Evolutionary conservation across 1,284 basidiomycete genomes (phyloP), one percentile per base, ranked within the genome.

Genomic region (Ceratobasidium sp.): DNA sequence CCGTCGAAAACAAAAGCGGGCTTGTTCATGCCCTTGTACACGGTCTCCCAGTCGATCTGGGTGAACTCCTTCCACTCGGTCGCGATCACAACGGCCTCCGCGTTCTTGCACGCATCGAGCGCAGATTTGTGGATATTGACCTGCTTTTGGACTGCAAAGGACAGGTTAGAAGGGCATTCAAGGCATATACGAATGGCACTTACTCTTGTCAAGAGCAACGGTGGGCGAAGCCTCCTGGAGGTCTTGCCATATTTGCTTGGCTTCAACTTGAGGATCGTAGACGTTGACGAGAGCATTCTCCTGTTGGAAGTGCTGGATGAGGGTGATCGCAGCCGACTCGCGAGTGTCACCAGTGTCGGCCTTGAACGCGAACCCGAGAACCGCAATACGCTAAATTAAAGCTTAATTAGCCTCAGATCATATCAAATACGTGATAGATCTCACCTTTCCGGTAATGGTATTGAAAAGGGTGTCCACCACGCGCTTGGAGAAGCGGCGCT

Each of bases 11-110:
- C 87, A 80, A 97, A 96, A 11, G 95, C 95, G 43, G 97, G 97
- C 86, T 98, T 98, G 80, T 92, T 93, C 94, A 98, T 98, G 79
- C 87, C 84, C 73, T 84, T 82, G 84, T 98, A 98, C 52, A 98
- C 91, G 61, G 83, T 82, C 78, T 87, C 82, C 97, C 97, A 99
- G 83, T 98, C 91, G 77, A 98, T 92, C 50, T 90, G 87, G 79
- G 88, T 87, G 87, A 99, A 99, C 84, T 98, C 95, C 82, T 93
- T 94, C 96, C 95, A 96, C 83, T 97, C 95, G 9, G 95, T 97
- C 16, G 91, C 92, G 79, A 98, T 89, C 66, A 98, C 93, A 76
- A 98, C 89, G 1, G 95, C 97, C 82, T 98, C 96, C 67, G 95
- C 92, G 75, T 91, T 86, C 80, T 88, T 87, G 85, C 94, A 97